Percentiles rank a stretch among this genome's conserved stretches.
These are phyloP conservation scores for Crotalaria pallida DNA, from an alignment of 306 rosid genomes.

Conservation along the genomic window DNA sequence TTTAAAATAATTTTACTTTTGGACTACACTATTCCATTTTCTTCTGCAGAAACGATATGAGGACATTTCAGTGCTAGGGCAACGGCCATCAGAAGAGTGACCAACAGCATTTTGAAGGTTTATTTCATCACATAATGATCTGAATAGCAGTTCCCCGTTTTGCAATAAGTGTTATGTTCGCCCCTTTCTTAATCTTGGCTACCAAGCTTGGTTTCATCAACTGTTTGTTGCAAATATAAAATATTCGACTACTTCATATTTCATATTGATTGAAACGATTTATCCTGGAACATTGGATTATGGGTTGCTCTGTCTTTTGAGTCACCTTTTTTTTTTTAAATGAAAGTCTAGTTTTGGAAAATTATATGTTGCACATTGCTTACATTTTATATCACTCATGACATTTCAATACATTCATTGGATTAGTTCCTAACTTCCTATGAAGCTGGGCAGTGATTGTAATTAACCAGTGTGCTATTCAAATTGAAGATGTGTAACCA, in stretches of 20 bases:
- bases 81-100: slow-evolving; percentile 35
- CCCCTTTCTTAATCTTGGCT: not conserved
- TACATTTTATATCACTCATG: not conserved
- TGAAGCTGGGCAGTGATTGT: not conserved
- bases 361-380: not conserved
- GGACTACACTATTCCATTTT: not conserved
- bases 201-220: slow-evolving; percentile 27
- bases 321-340: not conserved
- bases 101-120: slow-evolving; percentile 24
- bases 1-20: not conserved
- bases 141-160: slow-evolving; percentile 45
- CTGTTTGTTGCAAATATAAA: slow-evolving; percentile 11
- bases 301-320: not conserved
- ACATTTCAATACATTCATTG: not conserved
- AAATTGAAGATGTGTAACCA: too few species aligned
- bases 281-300: not conserved
- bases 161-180: slow-evolving; percentile 48
- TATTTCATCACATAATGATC: slow-evolving; percentile 28
- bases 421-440: not conserved
- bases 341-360: not conserved
- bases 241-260: slow-evolving; percentile 9
- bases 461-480: too few species aligned
- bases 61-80: slow-evolving; percentile 45
- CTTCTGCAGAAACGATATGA: slow-evolving; percentile 44
- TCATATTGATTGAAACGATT: not conserved